Base-by-base conservation (phyloP, 257 asterid genomes). In the Mitragyna speciosa region DNA sequence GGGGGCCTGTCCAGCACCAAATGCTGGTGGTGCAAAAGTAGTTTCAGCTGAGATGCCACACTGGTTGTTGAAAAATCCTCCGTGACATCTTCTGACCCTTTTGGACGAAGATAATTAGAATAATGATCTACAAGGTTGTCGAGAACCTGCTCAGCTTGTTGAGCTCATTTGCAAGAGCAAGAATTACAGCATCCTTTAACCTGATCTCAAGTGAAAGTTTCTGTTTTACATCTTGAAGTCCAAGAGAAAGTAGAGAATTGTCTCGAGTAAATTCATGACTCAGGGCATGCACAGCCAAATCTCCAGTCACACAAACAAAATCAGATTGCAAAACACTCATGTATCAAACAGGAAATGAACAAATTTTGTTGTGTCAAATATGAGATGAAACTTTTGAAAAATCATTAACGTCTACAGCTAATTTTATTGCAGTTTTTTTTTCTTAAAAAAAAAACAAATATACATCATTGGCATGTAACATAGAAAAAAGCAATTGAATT, bases 1-100 rank as follows among this genome's bases (percentile, higher is more conserved):
- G 43, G 99, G 94, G 30, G 87, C 97, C 75, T 76, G 85, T 14
- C 98, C 97, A 59, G 94, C 91, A n/a, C 98, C 98, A 48, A 90
- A 91, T 82, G 90, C 97, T 20, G 99, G 98, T 64, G 99, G 99
- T 11, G 98, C 99, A 54, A 94, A 96, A 39, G 99, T 94, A 15
- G 97, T 73, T 95, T 95, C 63, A 95, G 85, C 85, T 78, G 97
- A 43, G 97, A 89, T 61, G 89, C 87, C 56, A 90, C 88, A 3
- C 96, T 92, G 11, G 98, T 91, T 33, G 92, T 86, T 10, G 90
- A 82, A 82, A 90, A 86, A 79, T 84, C 88, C 17, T 89, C 88
- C 8, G 78, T 12, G 47, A 80, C 79, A n/a, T 83, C 83, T 5
- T 65, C 87, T 7, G 83, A 81, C 82, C 92, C 93, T 79, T 93